Evolutionary conservation across 202 grass and related monocot species (phyloP).

Genomic region (Alloteropsis angusta): DNA sequence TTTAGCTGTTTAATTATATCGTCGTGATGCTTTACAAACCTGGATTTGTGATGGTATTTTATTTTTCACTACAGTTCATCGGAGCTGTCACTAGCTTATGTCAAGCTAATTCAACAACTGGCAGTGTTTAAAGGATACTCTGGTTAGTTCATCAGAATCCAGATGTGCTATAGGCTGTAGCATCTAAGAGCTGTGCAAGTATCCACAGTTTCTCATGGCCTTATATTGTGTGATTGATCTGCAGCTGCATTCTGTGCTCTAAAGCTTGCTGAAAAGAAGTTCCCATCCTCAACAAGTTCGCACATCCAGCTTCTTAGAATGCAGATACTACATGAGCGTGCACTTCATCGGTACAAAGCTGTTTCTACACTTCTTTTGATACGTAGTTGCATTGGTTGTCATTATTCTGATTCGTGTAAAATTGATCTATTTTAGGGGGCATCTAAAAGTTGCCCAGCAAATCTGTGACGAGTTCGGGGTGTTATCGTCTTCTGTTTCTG

Average conservation of each 20-base stretch:
- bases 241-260: conserved; percentile 75
- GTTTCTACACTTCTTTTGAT: conserved; percentile 29
- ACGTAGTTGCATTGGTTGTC: not conserved
- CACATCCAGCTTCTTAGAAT: conserved; percentile 79
- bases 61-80: conserved; percentile 54
- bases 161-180: not conserved
- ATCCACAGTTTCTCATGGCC: not conserved
- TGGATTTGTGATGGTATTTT: conserved; percentile 16
- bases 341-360: conserved; percentile 67
- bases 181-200: not conserved
- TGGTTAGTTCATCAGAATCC: conserved; percentile 39
- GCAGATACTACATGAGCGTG: conserved; percentile 79
- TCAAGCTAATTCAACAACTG: conserved; percentile 81
- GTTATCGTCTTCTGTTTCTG: conserved; percentile 73
- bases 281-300: conserved; percentile 49
- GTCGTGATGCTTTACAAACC: conserved; percentile 18
- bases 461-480: conserved; percentile 80
- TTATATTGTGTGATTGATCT: conserved; percentile 14
- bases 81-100: conserved; percentile 72
- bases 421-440: conserved; percentile 48
- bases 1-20: not conserved
- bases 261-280: conserved; percentile 77
- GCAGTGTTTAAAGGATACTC: conserved; percentile 79
- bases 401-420: conserved; percentile 12
- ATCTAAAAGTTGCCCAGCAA: conserved; percentile 71